Evolutionary conservation across 140 eudicot species (phyloP), one percentile per base, ranked within the genome.

Genomic region (Anethum foeniculum): DNA sequence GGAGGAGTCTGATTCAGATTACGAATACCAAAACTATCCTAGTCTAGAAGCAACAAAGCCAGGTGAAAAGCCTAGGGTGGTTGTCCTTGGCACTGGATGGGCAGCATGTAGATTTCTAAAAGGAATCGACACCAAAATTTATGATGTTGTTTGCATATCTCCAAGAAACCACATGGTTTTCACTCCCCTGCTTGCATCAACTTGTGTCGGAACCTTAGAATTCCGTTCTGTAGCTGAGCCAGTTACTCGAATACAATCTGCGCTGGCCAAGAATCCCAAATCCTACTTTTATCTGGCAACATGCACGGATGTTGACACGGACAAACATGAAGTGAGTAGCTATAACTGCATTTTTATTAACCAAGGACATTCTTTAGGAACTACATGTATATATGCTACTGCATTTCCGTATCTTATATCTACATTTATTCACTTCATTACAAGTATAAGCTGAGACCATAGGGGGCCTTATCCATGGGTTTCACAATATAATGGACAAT

Each of bases 161-260:
- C 98, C 98, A 1, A 89, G 98, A 80, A 94, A 94, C 83, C 98
- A 94, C 80, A 94, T 94, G 98, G 98, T 94, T 41, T 94, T 94
- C 83, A 94, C 98, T 58, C 97, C 98, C 80, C 83, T 94, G 87
- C 86, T 94, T 46, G 98, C 98, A 39, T 94, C 98, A 13, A 94
- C 98, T 41, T 92, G 97, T 86, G 98, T 94, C 68, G 98, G 98
- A 64, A 94, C 98, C 27, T 88, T 94, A 67, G 97, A 94, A 60
- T 92, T 94, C 62, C 96, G 98, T 7, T 94, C 98, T 39, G 98
- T 94, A 12, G 89, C 90, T 58, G 98, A 94, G 85, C 98, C 98
- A 18, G 91, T 94, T 30, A 90, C 82, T 18, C 90, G 85, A 78
- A 90, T 94, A 34, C 98, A 94, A 79, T 28, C 91, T 23, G 93